Conservation (phyloP, 2,329 filamentous ascomycete species). For the Neonectria coccinea region DNA sequence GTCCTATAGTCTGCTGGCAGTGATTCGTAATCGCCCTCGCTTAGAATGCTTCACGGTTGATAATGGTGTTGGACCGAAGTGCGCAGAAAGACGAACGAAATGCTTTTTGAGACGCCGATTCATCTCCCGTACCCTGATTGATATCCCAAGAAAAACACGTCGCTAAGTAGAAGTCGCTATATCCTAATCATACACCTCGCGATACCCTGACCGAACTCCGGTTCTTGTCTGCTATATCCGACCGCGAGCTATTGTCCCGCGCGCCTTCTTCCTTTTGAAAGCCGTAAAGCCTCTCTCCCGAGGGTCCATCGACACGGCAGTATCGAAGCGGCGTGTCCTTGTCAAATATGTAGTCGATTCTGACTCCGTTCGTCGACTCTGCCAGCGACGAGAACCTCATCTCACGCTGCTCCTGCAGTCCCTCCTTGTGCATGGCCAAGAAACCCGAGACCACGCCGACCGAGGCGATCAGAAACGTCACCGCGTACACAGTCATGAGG, state of each 20-base stretch:
- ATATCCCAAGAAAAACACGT: background rate
- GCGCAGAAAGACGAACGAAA: too few relatives aligned
- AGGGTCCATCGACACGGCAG: background rate
- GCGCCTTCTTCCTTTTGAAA: slow-evolving; percentile 14
- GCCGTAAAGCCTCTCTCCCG: slow-evolving; percentile 1
- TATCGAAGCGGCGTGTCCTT: slow-evolving; percentile 11
- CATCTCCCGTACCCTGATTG: too few relatives aligned
- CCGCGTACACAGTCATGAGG: slow-evolving; percentile 27
- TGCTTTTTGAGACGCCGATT: too few relatives aligned
- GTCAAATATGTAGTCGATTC: background rate
- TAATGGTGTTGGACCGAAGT: too few relatives aligned
- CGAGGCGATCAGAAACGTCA: slow-evolving; percentile 24
- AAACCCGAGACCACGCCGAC: slow-evolving; percentile 31
- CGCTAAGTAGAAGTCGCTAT: background rate
- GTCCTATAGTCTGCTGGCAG: too few relatives aligned
- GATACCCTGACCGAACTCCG: background rate
- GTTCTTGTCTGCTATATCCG: background rate
- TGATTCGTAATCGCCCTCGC: too few relatives aligned
- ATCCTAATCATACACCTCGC: background rate
- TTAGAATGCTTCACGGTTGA: too few relatives aligned
- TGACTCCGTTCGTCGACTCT: slow-evolving; percentile 28
- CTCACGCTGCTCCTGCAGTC: slow-evolving; percentile 33
- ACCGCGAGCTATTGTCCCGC: background rate
- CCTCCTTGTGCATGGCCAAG: slow-evolving; percentile 32
- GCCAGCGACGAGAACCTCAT: slow-evolving; percentile 31